Evolutionary conservation across 495 filamentous ascomycete genomes (phyloP), one percentile per base, ranked within the genome.

Genomic region (Hypoxylon subgilvum): DNA sequence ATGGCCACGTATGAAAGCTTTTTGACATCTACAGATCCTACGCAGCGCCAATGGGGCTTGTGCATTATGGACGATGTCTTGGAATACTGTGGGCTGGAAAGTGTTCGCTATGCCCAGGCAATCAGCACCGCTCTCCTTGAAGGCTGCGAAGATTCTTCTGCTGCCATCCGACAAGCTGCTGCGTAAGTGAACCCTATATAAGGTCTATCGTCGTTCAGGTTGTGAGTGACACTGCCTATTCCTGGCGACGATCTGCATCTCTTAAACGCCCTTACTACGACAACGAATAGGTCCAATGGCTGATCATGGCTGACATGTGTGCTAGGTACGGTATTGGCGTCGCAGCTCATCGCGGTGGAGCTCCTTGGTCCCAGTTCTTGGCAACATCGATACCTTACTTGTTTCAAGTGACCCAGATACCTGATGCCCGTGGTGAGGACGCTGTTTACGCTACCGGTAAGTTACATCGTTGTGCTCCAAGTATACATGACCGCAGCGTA

Each of bases 51-150:
- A 69, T 99, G 95, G 95, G 94, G 91, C 10, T 80, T 97, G 45
- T 99, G 95, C 77, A 97, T 99, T 66, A 90, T 96, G 82, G 95
- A 99, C 69, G 95, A 99, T 61, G 92, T 97, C 13, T 82, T 99
- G 19, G 95, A 99, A 68, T 99, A 97, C 77, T 97, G 93, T 66
- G 90, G 91, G 4, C 81, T 84, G 0, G 83, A 95, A 38, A 89
- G 88, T 49, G 94, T 86, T 82, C 82, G 82, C 58, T 97, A 93
- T 69, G 86, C 88, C 65, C 76, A 82, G 44, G 84, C 91, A 67
- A 96, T 99, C 68, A 84, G 91, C 63, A 84, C 90, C 66, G 91
- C 94, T 14, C 79, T 97, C 49, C 75, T 94, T 19, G 81, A 85
- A 34, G 95, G 95, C 43, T 85, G 96, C 72, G 82, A 78, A 52